These are phyloP conservation scores for Eutypella sp. DNA, from an alignment of 2,329 filamentous ascomycete species.

Conservation along the genomic window DNA sequence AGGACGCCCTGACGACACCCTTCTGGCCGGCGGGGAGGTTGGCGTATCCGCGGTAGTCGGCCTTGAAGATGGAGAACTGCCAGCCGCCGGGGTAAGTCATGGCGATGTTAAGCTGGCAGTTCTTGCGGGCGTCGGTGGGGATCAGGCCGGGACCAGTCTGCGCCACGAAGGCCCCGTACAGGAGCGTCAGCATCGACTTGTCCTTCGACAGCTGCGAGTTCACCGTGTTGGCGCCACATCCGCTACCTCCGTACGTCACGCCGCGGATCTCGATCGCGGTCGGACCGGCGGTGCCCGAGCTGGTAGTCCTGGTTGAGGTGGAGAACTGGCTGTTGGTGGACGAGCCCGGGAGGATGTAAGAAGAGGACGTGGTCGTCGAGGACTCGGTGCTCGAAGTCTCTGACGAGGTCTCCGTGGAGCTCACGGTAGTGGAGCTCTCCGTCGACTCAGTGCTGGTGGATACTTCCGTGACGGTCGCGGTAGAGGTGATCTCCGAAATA, in stretches of 20 bases:
- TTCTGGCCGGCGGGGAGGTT: conserved; percentile 39
- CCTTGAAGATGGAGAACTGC: neutral
- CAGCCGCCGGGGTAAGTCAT: neutral
- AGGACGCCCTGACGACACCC: conserved; percentile 45
- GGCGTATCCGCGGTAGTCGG: conserved; percentile 44
- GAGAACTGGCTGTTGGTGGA: neutral
- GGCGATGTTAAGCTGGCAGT: neutral
- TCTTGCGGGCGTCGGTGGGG: neutral
- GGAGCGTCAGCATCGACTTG: neutral
- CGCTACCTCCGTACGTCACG: neutral
- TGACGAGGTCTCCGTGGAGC: neutral
- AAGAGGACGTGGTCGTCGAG: neutral
- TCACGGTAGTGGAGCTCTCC: neutral
- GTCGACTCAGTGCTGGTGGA: neutral
- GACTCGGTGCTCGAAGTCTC: neutral
- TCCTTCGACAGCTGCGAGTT: neutral
- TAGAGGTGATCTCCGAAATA: neutral
- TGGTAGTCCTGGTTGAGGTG: neutral
- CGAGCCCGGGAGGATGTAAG: too few relatives aligned
- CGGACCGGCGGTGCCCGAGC: neutral
- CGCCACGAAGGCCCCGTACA: neutral
- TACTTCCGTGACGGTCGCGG: neutral
- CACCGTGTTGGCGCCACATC: neutral
- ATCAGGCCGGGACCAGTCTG: neutral
- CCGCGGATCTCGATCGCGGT: neutral